Percentiles rank a stretch among this genome's conserved stretches.
These are phyloP conservation scores for Talaromyces funiculosus DNA, from an alignment of 2,329 filamentous ascomycete genomes.

Conservation along the genomic window DNA sequence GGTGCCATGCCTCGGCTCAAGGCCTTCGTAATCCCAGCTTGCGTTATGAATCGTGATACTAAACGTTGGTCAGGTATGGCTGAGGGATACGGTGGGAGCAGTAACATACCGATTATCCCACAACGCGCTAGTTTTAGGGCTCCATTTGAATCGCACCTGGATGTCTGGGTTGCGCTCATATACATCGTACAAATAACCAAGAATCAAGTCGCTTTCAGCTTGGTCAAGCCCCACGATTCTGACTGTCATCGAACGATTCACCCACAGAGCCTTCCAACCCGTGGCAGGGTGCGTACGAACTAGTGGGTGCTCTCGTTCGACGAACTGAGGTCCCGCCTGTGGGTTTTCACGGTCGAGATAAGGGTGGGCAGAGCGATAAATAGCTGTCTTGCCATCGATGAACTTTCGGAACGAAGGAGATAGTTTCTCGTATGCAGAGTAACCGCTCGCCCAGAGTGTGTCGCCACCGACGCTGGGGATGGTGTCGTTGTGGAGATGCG, in stretches of 20 bases:
- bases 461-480: slow-evolving; percentile 62
- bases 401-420: slow-evolving; percentile 64
- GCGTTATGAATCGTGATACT: slow-evolving; percentile 70
- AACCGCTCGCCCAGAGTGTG: slow-evolving; percentile 67
- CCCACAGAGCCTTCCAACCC: slow-evolving; percentile 68
- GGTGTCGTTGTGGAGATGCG: slow-evolving; percentile 64
- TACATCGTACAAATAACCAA: slow-evolving; percentile 62
- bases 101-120: slow-evolving; percentile 60
- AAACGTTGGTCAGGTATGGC: not conserved
- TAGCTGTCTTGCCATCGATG: slow-evolving; percentile 60
- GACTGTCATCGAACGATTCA: slow-evolving; percentile 64
- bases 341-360: slow-evolving; percentile 62
- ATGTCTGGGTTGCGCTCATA: slow-evolving; percentile 67
- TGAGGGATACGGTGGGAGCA: not conserved
- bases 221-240: slow-evolving; percentile 64
- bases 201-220: slow-evolving; percentile 62
- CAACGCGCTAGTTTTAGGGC: slow-evolving; percentile 58
- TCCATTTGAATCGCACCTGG: slow-evolving; percentile 68
- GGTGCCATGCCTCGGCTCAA: slow-evolving; percentile 63
- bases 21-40: slow-evolving; percentile 66
- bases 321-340: slow-evolving; percentile 55
- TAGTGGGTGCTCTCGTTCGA: slow-evolving; percentile 64
- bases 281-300: slow-evolving; percentile 67
- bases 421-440: slow-evolving; percentile 67
- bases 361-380: slow-evolving; percentile 60